Conservation (phyloP, 1,284 basidiomycete genomes). For the Ganoderma meredithae region DNA sequence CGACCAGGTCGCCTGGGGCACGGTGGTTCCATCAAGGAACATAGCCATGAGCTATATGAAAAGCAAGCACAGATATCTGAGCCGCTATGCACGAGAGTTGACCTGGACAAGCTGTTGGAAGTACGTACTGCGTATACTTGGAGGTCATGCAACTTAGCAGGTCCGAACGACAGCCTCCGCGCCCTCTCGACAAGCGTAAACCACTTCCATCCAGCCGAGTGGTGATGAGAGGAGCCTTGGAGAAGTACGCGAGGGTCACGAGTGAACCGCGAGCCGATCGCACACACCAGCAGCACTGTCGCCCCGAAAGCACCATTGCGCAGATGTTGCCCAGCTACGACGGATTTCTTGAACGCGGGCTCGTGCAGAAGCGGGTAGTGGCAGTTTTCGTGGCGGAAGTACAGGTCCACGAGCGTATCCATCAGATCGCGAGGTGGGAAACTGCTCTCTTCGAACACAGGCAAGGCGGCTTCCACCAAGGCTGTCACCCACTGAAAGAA, state of each 20-base stretch:
- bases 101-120: too few species aligned
- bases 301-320: conserved; percentile 69
- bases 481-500: conserved; percentile 20
- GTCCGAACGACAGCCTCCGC: conserved; percentile 60
- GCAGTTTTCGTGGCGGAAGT: conserved; percentile 50
- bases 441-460: conserved; percentile 32
- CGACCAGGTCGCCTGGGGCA: conserved; percentile 59
- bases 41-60: conserved; percentile 40
- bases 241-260: conserved; percentile 71
- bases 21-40: conserved; percentile 51
- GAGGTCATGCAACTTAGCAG: conserved; percentile 71
- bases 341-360: conserved; percentile 70
- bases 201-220: conserved; percentile 80
- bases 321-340: conserved; percentile 63
- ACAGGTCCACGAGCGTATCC: conserved; percentile 46
- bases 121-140: conserved; percentile 57
- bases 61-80: too few species aligned
- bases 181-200: conserved; percentile 67
- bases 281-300: conserved; percentile 77
- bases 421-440: conserved; percentile 75
- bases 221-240: conserved; percentile 48
- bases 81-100: conserved; percentile 30
- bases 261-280: conserved; percentile 72
- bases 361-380: conserved; percentile 79
- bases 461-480: conserved; percentile 20